phyloP scores from a whole-genome alignment of 345 rosid species.

The Gossypium turneri region DNA sequence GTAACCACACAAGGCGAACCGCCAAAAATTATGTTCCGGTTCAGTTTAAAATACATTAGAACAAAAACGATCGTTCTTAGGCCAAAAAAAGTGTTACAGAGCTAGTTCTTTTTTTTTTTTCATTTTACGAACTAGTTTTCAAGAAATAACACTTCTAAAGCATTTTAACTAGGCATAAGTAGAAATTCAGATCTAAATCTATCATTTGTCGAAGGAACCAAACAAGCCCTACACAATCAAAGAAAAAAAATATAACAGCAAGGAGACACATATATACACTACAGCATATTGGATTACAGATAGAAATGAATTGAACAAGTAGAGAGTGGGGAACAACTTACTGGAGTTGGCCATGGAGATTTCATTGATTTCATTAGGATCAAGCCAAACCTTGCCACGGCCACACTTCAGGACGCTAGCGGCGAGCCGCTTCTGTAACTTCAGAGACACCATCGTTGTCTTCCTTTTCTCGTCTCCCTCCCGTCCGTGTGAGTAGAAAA shows the following conservation, averaged over 20 bases:
- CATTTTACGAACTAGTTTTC: not conserved
- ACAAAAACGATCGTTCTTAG: not conserved
- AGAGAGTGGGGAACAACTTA: slow-evolving; percentile 19
- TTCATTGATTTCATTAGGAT: slow-evolving; percentile 57
- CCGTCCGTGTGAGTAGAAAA: slow-evolving; percentile 4
- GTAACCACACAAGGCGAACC: no score
- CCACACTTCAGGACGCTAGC: slow-evolving; percentile 74
- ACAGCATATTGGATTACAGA: not conserved
- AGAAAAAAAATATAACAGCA: not conserved
- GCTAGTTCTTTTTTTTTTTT: not conserved
- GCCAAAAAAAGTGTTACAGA: not conserved
- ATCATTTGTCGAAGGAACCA: not conserved
- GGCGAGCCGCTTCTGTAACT: slow-evolving; percentile 70
- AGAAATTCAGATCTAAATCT: not conserved
- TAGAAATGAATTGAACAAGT: not conserved
- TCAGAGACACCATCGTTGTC: slow-evolving; percentile 50
- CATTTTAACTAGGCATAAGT: not conserved
- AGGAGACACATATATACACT: not conserved
- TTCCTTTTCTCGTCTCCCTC: not conserved
- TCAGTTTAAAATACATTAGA: not conserved
- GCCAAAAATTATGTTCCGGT: no score
- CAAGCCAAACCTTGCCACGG: slow-evolving; percentile 64
- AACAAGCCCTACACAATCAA: not conserved
- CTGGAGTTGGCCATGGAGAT: slow-evolving; percentile 81
- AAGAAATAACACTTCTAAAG: not conserved